Evolutionary conservation across 2,329 filamentous ascomycete species (phyloP), one percentile per base, ranked within the genome.

Genomic region (Cercospora nicotianae): DNA sequence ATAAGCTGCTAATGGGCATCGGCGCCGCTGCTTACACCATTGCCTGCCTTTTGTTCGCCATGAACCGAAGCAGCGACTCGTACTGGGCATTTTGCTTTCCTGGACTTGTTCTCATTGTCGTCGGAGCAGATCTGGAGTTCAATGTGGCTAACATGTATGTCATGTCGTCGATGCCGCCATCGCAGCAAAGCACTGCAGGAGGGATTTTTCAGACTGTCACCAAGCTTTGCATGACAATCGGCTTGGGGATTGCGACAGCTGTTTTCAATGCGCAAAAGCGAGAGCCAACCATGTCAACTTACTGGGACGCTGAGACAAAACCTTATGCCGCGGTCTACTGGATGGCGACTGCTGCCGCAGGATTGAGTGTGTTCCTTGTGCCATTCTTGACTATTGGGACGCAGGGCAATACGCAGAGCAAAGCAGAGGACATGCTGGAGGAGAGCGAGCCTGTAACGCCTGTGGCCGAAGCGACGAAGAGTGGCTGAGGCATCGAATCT

Each of bases 111-210:
- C 77, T 91, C 28, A 84, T 85, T 23, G 89, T 91, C 1, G 80
- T 90, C 3, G 89, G 89, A 1, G 88, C 88, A 0, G 90, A 91
- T 74, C 85, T 91, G 36, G 86, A 91, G 67, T 91, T 91, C 77
- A 90, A 90, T 68, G 89, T 91, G 23, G 85, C 87, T 3, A 91
- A 91, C 83, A 89, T 91, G 85, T 91, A 91, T 70, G 88, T 91
- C 64, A 87, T 90, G 82, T 88, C 87, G 3, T 87, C 86, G 0
- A 84, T 91, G 63, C 87, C 88, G 0, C 77, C 81, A 1, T 81
- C 85, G n/a, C 86, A 90, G 70, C 88, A 91, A 72, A 87, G 87
- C 0, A 84, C 91, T 13, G 89, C 88, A 0, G 88, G 89, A 5
- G 88, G 88, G 1, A 87, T 92, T 48, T 88, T 91, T 73, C 89